Conservation (phyloP, 441 rosid species). For the Eutrema salsugineum region DNA sequence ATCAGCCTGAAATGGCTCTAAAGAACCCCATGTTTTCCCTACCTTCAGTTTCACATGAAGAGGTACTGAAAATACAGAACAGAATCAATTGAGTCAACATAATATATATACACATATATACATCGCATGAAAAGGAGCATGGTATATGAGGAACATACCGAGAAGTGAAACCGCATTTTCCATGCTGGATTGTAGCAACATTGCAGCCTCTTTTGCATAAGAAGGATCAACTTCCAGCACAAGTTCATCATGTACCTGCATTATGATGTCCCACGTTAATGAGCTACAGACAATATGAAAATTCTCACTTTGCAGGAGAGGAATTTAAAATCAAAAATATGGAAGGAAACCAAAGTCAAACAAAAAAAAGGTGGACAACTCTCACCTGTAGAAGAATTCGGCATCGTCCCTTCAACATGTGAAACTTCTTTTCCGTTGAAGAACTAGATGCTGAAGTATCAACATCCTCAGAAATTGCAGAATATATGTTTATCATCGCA, state of each 20-base stretch:
- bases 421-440: slow-evolving; percentile 45
- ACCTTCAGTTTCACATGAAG: slow-evolving; percentile 77
- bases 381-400: slow-evolving; percentile 87
- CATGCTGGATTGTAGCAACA: slow-evolving; percentile 69
- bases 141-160: slow-evolving; percentile 39
- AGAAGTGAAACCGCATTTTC: slow-evolving; percentile 77
- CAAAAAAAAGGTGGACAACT: slow-evolving; percentile 2
- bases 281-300: neutral
- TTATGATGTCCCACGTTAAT: slow-evolving; percentile 12
- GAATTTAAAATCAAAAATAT: neutral
- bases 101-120: neutral
- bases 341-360: neutral
- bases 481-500: slow-evolving; percentile 81
- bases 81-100: neutral
- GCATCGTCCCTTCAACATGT: slow-evolving; percentile 70
- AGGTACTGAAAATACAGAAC: slow-evolving; percentile 59
- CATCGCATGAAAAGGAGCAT: neutral
- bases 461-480: slow-evolving; percentile 48
- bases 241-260: slow-evolving; percentile 93
- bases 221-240: slow-evolving; percentile 83
- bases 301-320: neutral
- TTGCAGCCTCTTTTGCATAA: slow-evolving; percentile 74
- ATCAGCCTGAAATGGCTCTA: slow-evolving; percentile 59
- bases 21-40: slow-evolving; percentile 96
- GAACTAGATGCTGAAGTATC: slow-evolving; percentile 39